A percentile compares a stretch with the other conserved stretches of the same genome.
Conservation (phyloP, 768 basidiomycete species). For the Leccinum subgranulosum region DNA sequence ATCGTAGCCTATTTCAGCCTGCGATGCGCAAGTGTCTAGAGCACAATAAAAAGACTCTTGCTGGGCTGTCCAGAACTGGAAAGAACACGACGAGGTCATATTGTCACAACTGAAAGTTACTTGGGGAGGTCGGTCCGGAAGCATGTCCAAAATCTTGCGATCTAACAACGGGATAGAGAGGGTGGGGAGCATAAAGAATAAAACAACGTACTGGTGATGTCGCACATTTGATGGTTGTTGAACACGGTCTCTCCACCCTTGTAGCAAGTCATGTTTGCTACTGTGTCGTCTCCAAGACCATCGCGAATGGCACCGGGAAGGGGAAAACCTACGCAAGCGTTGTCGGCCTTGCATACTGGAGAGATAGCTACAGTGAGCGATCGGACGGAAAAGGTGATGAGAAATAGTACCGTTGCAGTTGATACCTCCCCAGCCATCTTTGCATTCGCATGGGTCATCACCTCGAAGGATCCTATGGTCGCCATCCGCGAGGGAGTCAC, state of each 20-base stretch:
- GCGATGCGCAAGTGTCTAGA: conserved; percentile 64
- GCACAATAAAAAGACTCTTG: conserved; percentile 96
- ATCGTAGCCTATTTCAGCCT: conserved; percentile 48
- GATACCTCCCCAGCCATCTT: conserved; percentile 92
- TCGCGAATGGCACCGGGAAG: conserved; percentile 44
- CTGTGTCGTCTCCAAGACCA: conserved; percentile 38
- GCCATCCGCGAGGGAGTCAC: conserved; percentile 91
- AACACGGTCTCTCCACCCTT: conserved; percentile 91
- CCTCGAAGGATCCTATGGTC: conserved; percentile 79
- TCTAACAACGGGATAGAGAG: conserved; percentile 45
- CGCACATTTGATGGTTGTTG: conserved; percentile 95
- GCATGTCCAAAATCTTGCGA: conserved; percentile 90
- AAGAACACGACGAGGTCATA: conserved; percentile 64
- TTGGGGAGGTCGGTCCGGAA: conserved; percentile 87
- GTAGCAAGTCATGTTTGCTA: conserved; percentile 87
- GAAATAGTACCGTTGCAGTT: conserved; percentile 86
- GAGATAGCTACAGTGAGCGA: neutral
- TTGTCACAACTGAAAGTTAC: conserved; percentile 93
- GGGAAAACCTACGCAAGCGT: conserved; percentile 78
- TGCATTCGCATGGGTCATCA: conserved; percentile 79
- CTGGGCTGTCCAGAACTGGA: conserved; percentile 98
- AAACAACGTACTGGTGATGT: conserved; percentile 83
- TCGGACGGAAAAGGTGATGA: neutral
- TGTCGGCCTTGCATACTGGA: conserved; percentile 81
- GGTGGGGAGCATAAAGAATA: neutral